Evolutionary conservation across 257 asterid genomes (phyloP), one percentile per base, ranked within the genome.

Genomic region (Lycium barbarum): DNA sequence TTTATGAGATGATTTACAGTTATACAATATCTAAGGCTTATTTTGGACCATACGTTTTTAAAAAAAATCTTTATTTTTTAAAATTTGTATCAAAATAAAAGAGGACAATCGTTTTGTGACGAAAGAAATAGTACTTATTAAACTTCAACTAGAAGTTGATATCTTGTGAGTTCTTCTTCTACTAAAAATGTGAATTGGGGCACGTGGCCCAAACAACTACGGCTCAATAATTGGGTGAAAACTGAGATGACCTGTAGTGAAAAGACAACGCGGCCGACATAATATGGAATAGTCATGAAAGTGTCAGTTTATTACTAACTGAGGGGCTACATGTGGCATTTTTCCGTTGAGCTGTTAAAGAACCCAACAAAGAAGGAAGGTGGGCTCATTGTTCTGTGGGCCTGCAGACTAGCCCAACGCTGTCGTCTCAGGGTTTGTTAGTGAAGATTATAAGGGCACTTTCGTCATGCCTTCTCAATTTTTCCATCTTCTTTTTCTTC

Each of bases 291-390:
- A 14, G 13, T 68, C 20, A 51, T 47, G 20, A 11, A 51, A 62
- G 81, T 49, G 45, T 74, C 62, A 3, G 7, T 26, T 22, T 11
- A 22, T 49, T 20, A 49, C 3, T 74, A 22, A 11, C 47, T 49
- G 22, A 47, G 81, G 15, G 61, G 43, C 61, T 6, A 47, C 81
- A 0, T 45, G 58, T 73, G 81, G 47, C 61, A 59, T 73, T 73
- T 26, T 47, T 73, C 45, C 43, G 81, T 74, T 74, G 81, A 74
- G 14, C 20, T 74, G 81, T 49, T 49, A 7, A 74, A 45, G 20
- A 74, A 74, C 49, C 81, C 62, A 74, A 49, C 81, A 49, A 74
- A 47, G 62, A 47, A 74, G 81, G 81, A 74, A 74, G 81, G 81
- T 49, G 81, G 62, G 62, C 81, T 74, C 81, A 22, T 49, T 14